Conservation (phyloP, 345 rosid species). For the Lepidium africanum region DNA sequence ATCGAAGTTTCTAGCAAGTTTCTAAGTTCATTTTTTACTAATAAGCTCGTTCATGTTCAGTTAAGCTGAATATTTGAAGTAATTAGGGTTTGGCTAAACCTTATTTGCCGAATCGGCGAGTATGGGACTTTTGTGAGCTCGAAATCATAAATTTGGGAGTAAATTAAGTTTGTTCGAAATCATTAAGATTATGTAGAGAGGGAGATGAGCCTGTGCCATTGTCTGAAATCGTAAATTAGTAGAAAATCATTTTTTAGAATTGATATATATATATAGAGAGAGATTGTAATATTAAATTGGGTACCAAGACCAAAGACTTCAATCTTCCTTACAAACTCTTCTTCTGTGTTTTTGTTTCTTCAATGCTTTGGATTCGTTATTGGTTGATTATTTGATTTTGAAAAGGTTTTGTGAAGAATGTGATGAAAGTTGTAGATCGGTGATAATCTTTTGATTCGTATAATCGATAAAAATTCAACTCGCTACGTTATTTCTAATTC, state of each 20-base stretch:
- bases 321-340: neutral
- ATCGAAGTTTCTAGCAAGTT: no score
- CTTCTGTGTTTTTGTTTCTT: neutral
- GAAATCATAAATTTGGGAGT: slow-evolving; percentile 8
- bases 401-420: neutral
- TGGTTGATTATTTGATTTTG: neutral
- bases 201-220: slow-evolving; percentile 21
- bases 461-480: slow-evolving; percentile 25
- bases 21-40: no score
- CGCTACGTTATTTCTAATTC: slow-evolving; percentile 37
- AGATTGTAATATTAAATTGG: no score
- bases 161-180: neutral
- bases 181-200: slow-evolving; percentile 1
- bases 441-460: slow-evolving; percentile 19
- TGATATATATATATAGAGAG: no score
- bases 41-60: no score
- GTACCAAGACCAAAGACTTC: no score
- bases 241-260: no score
- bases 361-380: neutral
- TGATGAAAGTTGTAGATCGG: slow-evolving; percentile 30
- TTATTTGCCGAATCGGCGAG: no score
- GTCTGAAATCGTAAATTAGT: no score
- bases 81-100: no score
- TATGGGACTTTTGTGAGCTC: slow-evolving; percentile 17
- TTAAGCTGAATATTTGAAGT: no score